Conservation (phyloP, 371 early-diverging fungal genomes). For the Circinella umbellata region DNA sequence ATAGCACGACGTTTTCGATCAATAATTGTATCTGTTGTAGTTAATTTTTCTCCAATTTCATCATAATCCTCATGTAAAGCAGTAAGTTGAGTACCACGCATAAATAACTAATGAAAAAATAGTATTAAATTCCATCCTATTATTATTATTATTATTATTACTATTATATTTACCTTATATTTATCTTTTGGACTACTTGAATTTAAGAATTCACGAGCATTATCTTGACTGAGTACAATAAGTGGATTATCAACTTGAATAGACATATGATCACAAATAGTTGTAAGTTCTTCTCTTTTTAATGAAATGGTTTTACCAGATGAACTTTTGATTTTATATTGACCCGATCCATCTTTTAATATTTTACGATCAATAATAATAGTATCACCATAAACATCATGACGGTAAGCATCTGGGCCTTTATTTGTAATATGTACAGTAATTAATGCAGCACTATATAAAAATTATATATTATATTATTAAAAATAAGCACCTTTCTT, state of each 20-base stretch:
- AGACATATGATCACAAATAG: conserved; percentile 87
- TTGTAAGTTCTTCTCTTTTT: conserved; percentile 79
- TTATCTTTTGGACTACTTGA: conserved; percentile 83
- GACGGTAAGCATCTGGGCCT: conserved; percentile 83
- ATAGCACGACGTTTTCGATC: conserved; percentile 61
- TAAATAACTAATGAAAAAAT: conserved; percentile 62
- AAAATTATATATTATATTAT: too few relatives aligned
- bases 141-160: neutral
- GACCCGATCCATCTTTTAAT: conserved; percentile 64
- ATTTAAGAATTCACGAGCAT: conserved; percentile 88
- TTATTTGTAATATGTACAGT: conserved; percentile 79
- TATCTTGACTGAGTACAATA: conserved; percentile 91
- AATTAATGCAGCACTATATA: conserved; percentile 65
- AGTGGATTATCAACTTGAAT: conserved; percentile 95
- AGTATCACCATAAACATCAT: conserved; percentile 78
- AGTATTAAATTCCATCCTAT: neutral
- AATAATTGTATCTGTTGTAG: conserved; percentile 60
- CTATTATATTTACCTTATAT: conserved; percentile 60
- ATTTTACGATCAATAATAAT: conserved; percentile 87
- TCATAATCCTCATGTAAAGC: conserved; percentile 79
- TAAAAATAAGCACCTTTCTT: too few relatives aligned
- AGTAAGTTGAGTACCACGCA: conserved; percentile 85
- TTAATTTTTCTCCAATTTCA: conserved; percentile 69
- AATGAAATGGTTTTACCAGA: conserved; percentile 68
- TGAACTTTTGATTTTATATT: conserved; percentile 78